Evolutionary conservation across 169 alveolate species (phyloP).

Genomic region (Cryptosporidium tyzzeri): DNA sequence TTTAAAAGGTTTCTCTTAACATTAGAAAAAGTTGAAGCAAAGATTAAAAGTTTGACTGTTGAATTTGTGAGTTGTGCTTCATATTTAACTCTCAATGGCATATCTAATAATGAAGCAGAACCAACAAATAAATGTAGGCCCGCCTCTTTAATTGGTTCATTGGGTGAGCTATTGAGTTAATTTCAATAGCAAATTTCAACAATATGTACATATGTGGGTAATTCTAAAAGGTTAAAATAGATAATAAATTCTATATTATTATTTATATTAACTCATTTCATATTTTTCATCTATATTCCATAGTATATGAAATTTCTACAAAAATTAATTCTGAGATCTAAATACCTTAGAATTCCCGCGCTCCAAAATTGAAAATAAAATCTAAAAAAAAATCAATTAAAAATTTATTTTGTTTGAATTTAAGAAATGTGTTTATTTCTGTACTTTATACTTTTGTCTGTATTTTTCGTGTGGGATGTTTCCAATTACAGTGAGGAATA

Average conservation of each 20-base stretch:
- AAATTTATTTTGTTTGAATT: no score
- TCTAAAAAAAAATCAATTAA: not conserved
- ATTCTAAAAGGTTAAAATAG: no score
- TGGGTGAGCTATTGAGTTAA: not conserved
- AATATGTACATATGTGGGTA: no score
- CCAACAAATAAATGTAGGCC: not conserved
- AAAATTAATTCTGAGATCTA: no score
- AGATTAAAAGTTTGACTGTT: not conserved
- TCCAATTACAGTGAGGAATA: not conserved
- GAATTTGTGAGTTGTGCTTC: not conserved
- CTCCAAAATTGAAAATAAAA: not conserved
- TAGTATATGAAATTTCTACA: no score
- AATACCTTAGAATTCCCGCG: no score
- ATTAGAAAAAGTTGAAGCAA: not conserved
- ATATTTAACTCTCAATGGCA: not conserved
- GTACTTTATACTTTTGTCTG: not conserved
- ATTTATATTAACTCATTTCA: no score
- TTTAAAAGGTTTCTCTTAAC: not conserved
- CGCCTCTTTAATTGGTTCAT: not conserved
- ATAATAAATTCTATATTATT: no score
- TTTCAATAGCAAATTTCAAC: no score
- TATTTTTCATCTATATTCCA: no score
- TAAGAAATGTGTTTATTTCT: not conserved
- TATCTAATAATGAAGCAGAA: not conserved
- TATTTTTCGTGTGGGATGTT: not conserved